phyloP scores from a whole-genome alignment of 1,139 yeast genomes.

The Lodderomyces orthopsilosis region DNA sequence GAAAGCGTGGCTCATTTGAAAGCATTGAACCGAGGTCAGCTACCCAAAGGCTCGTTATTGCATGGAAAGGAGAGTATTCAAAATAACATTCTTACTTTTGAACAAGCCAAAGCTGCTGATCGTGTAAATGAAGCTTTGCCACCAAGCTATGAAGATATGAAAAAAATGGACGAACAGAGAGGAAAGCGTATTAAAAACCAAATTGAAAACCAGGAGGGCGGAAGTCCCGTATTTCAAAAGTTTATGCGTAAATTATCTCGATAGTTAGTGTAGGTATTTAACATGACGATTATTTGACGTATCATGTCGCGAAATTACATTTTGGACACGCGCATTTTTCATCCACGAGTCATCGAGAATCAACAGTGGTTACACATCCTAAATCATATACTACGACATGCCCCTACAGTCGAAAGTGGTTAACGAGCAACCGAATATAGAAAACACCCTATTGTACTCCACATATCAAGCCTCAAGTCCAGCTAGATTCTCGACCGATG shows the following conservation, averaged over 20 bases:
- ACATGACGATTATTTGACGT: background rate
- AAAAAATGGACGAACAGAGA: slow-evolving; percentile 45
- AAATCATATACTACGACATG: slow-evolving; percentile 10
- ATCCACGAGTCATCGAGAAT: background rate
- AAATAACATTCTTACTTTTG: slow-evolving; percentile 69
- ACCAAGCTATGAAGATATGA: slow-evolving; percentile 65
- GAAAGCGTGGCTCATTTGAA: slow-evolving; percentile 84
- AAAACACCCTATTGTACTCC: slow-evolving; percentile 38
- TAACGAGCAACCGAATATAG: slow-evolving; percentile 38
- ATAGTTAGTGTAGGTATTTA: background rate
- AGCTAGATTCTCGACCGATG: slow-evolving; percentile 30
- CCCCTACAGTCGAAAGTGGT: slow-evolving; percentile 21
- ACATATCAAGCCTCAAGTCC: slow-evolving; percentile 41
- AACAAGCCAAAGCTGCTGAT: slow-evolving; percentile 83
- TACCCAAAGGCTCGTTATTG: slow-evolving; percentile 86
- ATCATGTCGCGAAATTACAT: background rate
- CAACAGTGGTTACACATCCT: background rate
- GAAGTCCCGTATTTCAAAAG: slow-evolving; percentile 38
- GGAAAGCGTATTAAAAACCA: slow-evolving; percentile 40
- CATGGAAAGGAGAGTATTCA: slow-evolving; percentile 81
- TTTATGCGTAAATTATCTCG: slow-evolving; percentile 41
- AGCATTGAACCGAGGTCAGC: slow-evolving; percentile 56
- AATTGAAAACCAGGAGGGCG: slow-evolving; percentile 36
- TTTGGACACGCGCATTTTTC: background rate
- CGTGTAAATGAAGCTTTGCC: slow-evolving; percentile 85